Percentiles rank a stretch among this genome's conserved stretches.
phyloP scores from a whole-genome alignment of 2,329 filamentous ascomycete species.

The Stemphylium beticola region DNA sequence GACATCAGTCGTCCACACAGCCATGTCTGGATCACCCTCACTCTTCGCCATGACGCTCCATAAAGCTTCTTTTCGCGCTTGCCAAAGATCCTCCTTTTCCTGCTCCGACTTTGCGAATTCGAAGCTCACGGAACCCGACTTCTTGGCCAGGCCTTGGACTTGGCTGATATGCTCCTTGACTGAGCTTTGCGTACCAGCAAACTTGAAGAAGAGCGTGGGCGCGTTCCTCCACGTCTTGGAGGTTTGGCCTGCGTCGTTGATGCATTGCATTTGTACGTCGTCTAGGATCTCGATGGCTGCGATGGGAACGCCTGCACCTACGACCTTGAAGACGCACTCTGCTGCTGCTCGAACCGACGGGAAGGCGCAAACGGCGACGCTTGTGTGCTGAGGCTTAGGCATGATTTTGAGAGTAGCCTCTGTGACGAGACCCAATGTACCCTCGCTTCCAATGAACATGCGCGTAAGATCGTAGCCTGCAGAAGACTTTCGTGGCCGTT shows the following conservation, averaged over 20 bases:
- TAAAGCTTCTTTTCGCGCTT: conserved; percentile 74
- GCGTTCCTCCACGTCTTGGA: conserved; percentile 70
- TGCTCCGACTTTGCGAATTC: conserved; percentile 70
- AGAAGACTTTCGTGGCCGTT: conserved; percentile 85
- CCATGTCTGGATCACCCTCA: conserved; percentile 61
- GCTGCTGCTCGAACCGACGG: conserved; percentile 72
- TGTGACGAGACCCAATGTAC: conserved; percentile 87
- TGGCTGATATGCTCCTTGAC: conserved; percentile 80
- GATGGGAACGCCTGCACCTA: conserved; percentile 80
- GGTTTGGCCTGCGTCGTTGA: conserved; percentile 70
- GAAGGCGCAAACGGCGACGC: conserved; percentile 76
- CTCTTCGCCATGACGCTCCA: conserved; percentile 74
- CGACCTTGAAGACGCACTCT: conserved; percentile 79
- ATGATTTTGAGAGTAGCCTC: conserved; percentile 90
- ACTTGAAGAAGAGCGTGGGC: conserved; percentile 79
- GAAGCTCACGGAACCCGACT: conserved; percentile 68
- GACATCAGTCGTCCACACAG: conserved; percentile 81
- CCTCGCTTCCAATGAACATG: conserved; percentile 89
- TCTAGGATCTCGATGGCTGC: conserved; percentile 94
- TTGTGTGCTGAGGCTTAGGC: conserved; percentile 77
- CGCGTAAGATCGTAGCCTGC: conserved; percentile 92
- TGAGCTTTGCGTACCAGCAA: conserved; percentile 68
- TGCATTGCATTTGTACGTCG: conserved; percentile 83
- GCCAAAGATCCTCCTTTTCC: conserved; percentile 75
- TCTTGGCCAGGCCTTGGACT: conserved; percentile 66